Conservation (phyloP, 169 alveolate genomes). For the Plasmodium falciparum region DNA sequence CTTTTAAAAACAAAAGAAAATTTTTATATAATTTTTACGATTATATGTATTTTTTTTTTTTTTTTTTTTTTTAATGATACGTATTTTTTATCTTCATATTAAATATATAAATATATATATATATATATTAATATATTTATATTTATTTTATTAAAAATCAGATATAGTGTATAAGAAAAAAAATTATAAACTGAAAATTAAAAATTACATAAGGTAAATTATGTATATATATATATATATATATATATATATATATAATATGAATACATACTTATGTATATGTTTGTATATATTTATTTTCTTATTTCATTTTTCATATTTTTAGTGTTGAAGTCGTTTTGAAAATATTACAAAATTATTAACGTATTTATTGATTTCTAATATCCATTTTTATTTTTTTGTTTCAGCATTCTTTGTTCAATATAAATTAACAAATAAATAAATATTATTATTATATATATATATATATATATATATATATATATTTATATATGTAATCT, state of each 20-base stretch:
- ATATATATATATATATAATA: constrained; percentile 13
- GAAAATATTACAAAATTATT: too few relatives aligned
- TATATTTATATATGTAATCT: not conserved
- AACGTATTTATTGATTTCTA: too few relatives aligned
- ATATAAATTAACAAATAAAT: not conserved
- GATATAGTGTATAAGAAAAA: constrained; percentile 14
- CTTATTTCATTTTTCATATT: not conserved
- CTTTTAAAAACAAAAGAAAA: too few relatives aligned
- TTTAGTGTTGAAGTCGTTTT: too few relatives aligned
- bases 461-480: not conserved
- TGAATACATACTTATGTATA: not conserved
- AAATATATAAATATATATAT: too few relatives aligned
- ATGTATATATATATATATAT: constrained; percentile 12
- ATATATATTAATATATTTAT: too few relatives aligned
- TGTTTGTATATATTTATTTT: not conserved
- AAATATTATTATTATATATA: not conserved
- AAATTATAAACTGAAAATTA: constrained; percentile 8
- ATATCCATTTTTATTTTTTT: not conserved
- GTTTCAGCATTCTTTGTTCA: not conserved
- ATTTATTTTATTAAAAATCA: constrained; percentile 32
- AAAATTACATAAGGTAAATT: constrained; percentile 15
- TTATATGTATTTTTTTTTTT: too few relatives aligned
- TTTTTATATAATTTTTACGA: too few relatives aligned
- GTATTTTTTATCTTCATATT: too few relatives aligned
- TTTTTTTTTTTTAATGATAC: too few relatives aligned